phyloP scores from a whole-genome alignment of 2,329 filamentous ascomycete species.

The Aspergillus pseudoterreus region DNA sequence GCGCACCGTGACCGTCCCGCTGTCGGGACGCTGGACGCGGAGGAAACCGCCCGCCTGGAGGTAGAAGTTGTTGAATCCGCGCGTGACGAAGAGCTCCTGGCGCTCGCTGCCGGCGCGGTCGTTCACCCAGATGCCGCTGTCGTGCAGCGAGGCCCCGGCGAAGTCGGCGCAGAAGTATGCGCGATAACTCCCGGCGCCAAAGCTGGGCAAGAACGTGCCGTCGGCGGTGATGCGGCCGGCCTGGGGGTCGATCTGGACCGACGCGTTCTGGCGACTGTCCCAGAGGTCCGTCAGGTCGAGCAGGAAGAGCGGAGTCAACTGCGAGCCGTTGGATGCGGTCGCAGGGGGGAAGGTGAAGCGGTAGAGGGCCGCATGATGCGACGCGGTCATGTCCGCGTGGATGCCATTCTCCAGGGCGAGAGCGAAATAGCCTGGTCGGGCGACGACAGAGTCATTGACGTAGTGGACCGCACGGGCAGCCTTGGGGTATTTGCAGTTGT shows the following conservation, averaged over 20 bases:
- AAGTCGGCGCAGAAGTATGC: slow-evolving; percentile 68
- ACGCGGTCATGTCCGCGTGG: slow-evolving; percentile 62
- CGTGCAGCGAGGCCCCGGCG: slow-evolving; percentile 50
- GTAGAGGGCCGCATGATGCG: slow-evolving; percentile 62
- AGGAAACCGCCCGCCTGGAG: slow-evolving; percentile 61
- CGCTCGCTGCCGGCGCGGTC: slow-evolving; percentile 54
- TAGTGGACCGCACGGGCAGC: slow-evolving; percentile 48
- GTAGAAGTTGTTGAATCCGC: slow-evolving; percentile 57
- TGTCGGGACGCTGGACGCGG: slow-evolving; percentile 51
- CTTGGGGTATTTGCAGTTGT: slow-evolving; percentile 61
- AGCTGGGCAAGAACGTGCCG: slow-evolving; percentile 61
- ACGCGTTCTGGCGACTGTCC: slow-evolving; percentile 57
- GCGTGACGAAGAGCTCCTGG: slow-evolving; percentile 53
- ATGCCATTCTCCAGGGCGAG: slow-evolving; percentile 57
- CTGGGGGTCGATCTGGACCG: slow-evolving; percentile 51
- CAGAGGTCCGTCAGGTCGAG: slow-evolving; percentile 63
- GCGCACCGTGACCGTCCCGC: slow-evolving; percentile 56
- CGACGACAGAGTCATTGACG: slow-evolving; percentile 50
- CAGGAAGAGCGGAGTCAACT: slow-evolving; percentile 55
- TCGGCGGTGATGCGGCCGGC: slow-evolving; percentile 62
- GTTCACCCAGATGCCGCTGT: slow-evolving; percentile 62
- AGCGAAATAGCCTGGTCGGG: slow-evolving; percentile 63
- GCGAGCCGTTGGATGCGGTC: slow-evolving; percentile 6
- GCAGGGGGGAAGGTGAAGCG: slow-evolving; percentile 57
- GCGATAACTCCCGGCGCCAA: slow-evolving; percentile 58